Evolutionary conservation across 257 asterid species (phyloP), one percentile per base, ranked within the genome.

Genomic region (Galeopsis tetrahit): DNA sequence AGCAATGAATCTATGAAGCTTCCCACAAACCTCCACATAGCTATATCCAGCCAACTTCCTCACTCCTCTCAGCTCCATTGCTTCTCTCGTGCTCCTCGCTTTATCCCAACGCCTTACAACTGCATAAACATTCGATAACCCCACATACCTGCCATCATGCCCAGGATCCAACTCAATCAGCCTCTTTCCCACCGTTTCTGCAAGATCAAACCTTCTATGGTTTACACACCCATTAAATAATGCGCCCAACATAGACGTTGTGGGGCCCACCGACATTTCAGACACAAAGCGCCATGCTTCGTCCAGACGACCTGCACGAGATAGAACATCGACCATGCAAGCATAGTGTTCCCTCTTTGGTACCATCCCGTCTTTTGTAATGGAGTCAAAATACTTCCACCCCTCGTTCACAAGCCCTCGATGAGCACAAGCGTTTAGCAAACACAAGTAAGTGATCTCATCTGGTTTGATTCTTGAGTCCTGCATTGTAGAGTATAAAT

Each of bases 271-370:
- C 4, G 85, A 86, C 89, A 86, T 89, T 68, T 34, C 62, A 58
- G 72, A 49, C 1, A 85, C 51, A 38, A 89, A 77, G 34, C 53
- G 6, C 63, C 84, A 88, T 2, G 96, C 96, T 64, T 86, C 90
- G 1, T 51, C 42, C 36, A 88, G 51, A 10, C n/a, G 83, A 43
- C 96, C 96, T 3, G 89, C 93, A 7, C 96, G 97, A 13, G 96
- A 88, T 31, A 92, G 77, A 66, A 86, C 92, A 66, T 92, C 96
- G 10, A 92, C 78, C 90, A 92, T 76, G 83, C 97, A 88, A 40
- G 96, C 93, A 51, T 86, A 88, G 40, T 92, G 97, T 68, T 92
- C 90, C 34, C 40, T 72, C 81, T 86, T 89, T 13, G 89, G 85
- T 48, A 63, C 78, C 93, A 79, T 83, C 2, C 88, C 87, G 1